phyloP scores from a whole-genome alignment of 306 rosid species.

The Prunus mongolica region DNA sequence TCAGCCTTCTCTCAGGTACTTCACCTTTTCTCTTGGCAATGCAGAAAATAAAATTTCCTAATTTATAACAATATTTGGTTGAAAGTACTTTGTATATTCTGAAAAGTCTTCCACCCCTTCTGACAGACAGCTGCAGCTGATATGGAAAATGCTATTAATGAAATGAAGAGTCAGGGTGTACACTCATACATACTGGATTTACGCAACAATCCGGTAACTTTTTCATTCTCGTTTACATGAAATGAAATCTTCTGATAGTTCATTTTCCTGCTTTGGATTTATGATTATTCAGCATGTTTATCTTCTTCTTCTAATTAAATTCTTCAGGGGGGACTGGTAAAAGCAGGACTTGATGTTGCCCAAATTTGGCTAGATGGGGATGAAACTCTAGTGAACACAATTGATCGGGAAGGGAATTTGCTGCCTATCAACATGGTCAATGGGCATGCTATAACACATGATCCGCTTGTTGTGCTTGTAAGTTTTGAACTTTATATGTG shows the following conservation, averaged over 20 bases:
- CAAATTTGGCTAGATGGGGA: slow-evolving; percentile 97
- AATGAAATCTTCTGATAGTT: not conserved
- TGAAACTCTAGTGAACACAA: slow-evolving; percentile 86
- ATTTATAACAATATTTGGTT: not conserved
- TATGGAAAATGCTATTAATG: slow-evolving; percentile 73
- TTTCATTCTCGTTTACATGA: not conserved
- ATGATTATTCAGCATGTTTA: slow-evolving; percentile 1
- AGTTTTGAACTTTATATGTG: slow-evolving; percentile 24
- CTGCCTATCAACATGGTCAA: slow-evolving; percentile 71
- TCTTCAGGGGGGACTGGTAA: slow-evolving; percentile 89
- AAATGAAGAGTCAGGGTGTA: slow-evolving; percentile 83
- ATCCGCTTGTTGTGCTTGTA: slow-evolving; percentile 93
- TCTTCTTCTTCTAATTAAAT: slow-evolving; percentile 3
- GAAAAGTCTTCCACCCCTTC: slow-evolving; percentile 9
- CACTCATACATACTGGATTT: slow-evolving; percentile 90
- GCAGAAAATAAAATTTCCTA: too few species aligned
- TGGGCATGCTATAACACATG: slow-evolving; percentile 91
- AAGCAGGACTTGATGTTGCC: slow-evolving; percentile 90
- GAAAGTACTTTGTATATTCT: not conserved
- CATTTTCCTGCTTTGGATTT: not conserved
- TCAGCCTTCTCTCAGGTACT: slow-evolving; percentile 83
- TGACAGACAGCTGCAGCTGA: slow-evolving; percentile 83
- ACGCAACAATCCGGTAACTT: slow-evolving; percentile 84
- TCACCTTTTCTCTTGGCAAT: not conserved
- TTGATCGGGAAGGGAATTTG: slow-evolving; percentile 82